phyloP scores from a whole-genome alignment of 495 filamentous ascomycete genomes.

The Hypoxylon fuscum region DNA sequence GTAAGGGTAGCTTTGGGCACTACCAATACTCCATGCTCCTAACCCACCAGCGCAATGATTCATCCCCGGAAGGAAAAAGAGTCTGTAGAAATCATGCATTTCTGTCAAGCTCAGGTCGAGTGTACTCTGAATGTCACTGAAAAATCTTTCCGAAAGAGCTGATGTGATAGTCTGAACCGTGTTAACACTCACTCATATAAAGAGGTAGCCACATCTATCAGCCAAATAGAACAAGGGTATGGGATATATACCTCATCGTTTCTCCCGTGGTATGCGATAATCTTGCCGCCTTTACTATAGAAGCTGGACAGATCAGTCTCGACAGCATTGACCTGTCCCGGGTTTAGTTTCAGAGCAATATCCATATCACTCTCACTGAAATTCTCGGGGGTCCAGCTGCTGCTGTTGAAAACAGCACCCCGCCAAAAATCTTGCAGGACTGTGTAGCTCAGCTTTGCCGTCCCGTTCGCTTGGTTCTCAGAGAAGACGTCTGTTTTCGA shows the following conservation, averaged over 20 bases:
- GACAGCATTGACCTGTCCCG: slow-evolving; percentile 49
- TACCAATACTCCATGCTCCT: slow-evolving; percentile 7
- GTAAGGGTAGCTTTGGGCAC: slow-evolving; percentile 4
- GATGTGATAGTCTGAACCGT: slow-evolving; percentile 34
- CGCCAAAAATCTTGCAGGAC: slow-evolving; percentile 28
- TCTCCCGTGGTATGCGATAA: slow-evolving; percentile 56
- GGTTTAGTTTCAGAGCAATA: slow-evolving; percentile 44
- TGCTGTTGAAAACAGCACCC: slow-evolving; percentile 18
- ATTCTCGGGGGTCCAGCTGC: slow-evolving; percentile 22
- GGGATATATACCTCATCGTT: slow-evolving; percentile 44
- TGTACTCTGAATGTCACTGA: slow-evolving; percentile 43
- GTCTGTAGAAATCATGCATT: slow-evolving; percentile 25
- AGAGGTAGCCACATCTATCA: not conserved
- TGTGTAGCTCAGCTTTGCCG: slow-evolving; percentile 15
- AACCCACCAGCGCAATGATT: slow-evolving; percentile 25
- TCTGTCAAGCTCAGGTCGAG: slow-evolving; percentile 21
- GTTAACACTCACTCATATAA: not conserved
- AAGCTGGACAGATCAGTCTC: slow-evolving; percentile 53
- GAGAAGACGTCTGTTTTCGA: slow-evolving; percentile 35
- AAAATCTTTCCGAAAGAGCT: slow-evolving; percentile 45
- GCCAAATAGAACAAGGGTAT: not conserved
- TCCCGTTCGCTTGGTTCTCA: slow-evolving; percentile 8
- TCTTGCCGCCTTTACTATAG: slow-evolving; percentile 51
- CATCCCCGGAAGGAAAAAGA: slow-evolving; percentile 37
- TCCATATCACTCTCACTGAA: slow-evolving; percentile 40